Evolutionary conservation across 2,329 filamentous ascomycete species (phyloP).

Genomic region (Colletotrichum plurivorum): DNA sequence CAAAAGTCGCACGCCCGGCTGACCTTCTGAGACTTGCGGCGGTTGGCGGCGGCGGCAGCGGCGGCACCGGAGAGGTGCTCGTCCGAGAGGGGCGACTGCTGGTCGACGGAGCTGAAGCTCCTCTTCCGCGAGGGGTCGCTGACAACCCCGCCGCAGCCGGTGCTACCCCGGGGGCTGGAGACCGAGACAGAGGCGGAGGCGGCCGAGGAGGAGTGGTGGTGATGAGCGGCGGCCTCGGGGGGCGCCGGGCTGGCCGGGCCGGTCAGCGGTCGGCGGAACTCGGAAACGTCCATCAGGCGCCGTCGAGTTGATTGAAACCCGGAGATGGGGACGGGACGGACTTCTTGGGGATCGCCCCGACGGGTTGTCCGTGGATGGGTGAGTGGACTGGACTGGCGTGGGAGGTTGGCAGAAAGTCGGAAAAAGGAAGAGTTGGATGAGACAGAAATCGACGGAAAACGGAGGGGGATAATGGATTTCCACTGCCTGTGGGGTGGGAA

Average conservation of each 20-base stretch:
- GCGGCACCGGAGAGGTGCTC: slow-evolving; percentile 19
- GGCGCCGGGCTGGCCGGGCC: slow-evolving; percentile 28
- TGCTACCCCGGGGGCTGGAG: slow-evolving; percentile 14
- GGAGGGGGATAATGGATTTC: slow-evolving; percentile 18
- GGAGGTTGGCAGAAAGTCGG: slow-evolving; percentile 25
- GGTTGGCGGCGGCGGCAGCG: slow-evolving; percentile 19
- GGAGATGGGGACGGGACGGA: background rate
- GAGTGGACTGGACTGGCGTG: background rate
- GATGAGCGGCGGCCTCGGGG: background rate
- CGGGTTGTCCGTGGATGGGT: background rate
- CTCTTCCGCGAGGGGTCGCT: slow-evolving; percentile 21
- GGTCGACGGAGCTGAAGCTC: slow-evolving; percentile 31
- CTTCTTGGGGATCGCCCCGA: too few relatives aligned
- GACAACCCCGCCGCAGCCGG: background rate
- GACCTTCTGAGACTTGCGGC: slow-evolving; percentile 49
- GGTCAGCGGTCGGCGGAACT: slow-evolving; percentile 25
- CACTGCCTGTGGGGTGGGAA: slow-evolving; percentile 27
- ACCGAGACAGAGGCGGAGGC: slow-evolving; percentile 9
- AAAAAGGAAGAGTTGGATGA: slow-evolving; percentile 29
- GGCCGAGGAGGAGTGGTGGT: slow-evolving; percentile 21
- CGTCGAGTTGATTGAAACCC: too few relatives aligned
- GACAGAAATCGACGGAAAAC: slow-evolving; percentile 35
- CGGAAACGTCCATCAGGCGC: slow-evolving; percentile 23
- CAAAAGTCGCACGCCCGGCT: slow-evolving; percentile 56
- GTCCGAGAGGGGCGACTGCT: slow-evolving; percentile 34